Percentiles rank a stretch among this genome's conserved stretches.
Evolutionary conservation across 129 eudicot species (phyloP).

Genomic region (Flaveria ramosissima): DNA sequence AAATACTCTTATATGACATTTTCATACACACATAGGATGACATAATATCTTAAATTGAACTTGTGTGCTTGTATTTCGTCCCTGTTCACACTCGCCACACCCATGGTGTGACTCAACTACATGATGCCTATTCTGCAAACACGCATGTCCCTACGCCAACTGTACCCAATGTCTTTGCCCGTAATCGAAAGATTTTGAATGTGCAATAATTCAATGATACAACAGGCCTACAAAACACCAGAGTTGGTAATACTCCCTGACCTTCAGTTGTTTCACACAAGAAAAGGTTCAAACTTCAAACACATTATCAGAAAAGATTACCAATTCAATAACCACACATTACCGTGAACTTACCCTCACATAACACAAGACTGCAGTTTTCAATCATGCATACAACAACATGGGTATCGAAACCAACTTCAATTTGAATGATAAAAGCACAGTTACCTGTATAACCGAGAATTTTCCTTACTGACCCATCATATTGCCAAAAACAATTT

Average conservation of each 20-base stretch:
- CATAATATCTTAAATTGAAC: no score
- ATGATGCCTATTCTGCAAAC: neutral
- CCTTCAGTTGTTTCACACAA: neutral
- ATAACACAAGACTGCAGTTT: constrained; percentile 3
- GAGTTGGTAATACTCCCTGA: neutral
- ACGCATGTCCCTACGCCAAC: neutral
- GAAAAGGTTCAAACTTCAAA: neutral
- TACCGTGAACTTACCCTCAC: constrained; percentile 5
- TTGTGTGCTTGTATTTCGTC: no score
- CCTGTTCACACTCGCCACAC: no score
- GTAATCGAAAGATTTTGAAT: neutral
- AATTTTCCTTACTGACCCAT: constrained; percentile 15
- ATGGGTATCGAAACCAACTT: constrained; percentile 10
- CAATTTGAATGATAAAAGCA: neutral
- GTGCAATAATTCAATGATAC: neutral
- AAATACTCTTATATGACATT: no score
- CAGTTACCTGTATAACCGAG: constrained; percentile 1
- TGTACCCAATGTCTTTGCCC: neutral
- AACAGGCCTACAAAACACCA: neutral
- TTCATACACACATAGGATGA: no score
- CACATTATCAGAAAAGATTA: neutral
- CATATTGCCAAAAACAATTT: constrained; percentile 22
- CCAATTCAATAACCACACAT: constrained; percentile 10
- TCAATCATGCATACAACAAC: constrained; percentile 23
- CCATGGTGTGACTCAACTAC: no score